Percentiles rank a stretch among this genome's conserved stretches.
Conservation (phyloP, 2,329 filamentous ascomycete genomes). For the Gnomoniopsis smithogilvyi region DNA sequence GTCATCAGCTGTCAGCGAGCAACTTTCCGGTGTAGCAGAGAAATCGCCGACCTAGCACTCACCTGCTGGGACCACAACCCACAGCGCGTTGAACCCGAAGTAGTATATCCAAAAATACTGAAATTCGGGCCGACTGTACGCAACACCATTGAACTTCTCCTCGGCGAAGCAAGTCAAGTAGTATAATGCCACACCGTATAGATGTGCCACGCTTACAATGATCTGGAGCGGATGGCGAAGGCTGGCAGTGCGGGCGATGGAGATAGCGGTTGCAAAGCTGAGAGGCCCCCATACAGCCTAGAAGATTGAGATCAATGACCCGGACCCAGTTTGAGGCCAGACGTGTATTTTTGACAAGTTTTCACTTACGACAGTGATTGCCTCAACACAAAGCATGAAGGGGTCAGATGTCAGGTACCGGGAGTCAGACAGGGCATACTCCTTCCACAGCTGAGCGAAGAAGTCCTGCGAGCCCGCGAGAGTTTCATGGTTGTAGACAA, state of each 20-base stretch:
- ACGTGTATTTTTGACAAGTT: background rate
- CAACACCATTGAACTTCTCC: conserved; percentile 38
- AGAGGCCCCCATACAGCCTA: conserved; percentile 58
- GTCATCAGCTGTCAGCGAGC: background rate
- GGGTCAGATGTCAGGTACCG: conserved; percentile 78
- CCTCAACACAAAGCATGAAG: conserved; percentile 86
- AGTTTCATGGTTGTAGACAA: conserved; percentile 63
- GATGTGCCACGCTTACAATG: conserved; percentile 48
- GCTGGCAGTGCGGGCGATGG: conserved; percentile 40
- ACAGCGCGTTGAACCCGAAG: conserved; percentile 57
- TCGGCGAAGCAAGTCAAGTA: conserved; percentile 56
- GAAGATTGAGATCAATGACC: background rate
- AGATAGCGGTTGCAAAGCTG: conserved; percentile 45
- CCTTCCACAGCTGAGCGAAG: conserved; percentile 88
- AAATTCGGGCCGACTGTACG: conserved; percentile 56
- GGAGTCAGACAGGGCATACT: conserved; percentile 84
- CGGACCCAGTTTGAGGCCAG: background rate
- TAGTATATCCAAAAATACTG: conserved; percentile 65
- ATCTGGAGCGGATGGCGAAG: conserved; percentile 50
- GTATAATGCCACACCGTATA: conserved; percentile 63
- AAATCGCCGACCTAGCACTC: conserved; percentile 26
- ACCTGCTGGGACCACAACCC: conserved; percentile 56
- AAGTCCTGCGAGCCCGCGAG: conserved; percentile 68
- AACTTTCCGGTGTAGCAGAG: background rate
- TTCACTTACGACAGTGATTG: conserved; percentile 68